These are phyloP conservation scores for Debaryomyces castellii DNA, from an alignment of 805 yeast species.

Conservation along the genomic window DNA sequence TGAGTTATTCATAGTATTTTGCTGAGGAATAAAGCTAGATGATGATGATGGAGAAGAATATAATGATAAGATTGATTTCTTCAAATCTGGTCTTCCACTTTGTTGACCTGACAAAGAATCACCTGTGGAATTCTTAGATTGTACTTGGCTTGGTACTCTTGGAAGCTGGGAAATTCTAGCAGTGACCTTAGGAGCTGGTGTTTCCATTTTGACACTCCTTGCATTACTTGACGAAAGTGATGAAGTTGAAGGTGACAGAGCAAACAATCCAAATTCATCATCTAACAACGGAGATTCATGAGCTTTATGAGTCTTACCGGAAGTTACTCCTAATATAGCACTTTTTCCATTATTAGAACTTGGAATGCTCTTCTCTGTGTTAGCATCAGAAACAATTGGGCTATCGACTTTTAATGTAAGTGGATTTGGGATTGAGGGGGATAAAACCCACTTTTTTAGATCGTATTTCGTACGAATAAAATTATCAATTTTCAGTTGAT, in stretches of 20 bases:
- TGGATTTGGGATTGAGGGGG: conserved; percentile 62
- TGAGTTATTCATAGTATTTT: neutral
- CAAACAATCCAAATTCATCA: conserved; percentile 43
- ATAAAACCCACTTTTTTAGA: conserved; percentile 77
- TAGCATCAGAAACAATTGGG: neutral
- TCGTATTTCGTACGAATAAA: conserved; percentile 93
- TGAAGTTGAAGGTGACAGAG: conserved; percentile 25
- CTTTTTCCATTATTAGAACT: neutral
- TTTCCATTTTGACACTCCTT: neutral
- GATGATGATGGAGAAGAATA: conserved; percentile 66
- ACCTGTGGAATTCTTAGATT: conserved; percentile 36
- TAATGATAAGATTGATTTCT: conserved; percentile 85
- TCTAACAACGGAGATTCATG: conserved; percentile 28
- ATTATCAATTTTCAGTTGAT: conserved; percentile 79
- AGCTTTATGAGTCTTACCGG: neutral
- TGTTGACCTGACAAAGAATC: conserved; percentile 21
- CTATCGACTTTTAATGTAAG: conserved; percentile 23
- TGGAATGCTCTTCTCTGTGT: neutral
- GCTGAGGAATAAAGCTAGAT: conserved; percentile 24
- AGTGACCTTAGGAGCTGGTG: conserved; percentile 12
- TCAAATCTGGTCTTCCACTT: conserved; percentile 72
- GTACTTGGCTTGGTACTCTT: neutral
- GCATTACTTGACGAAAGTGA: conserved; percentile 2
- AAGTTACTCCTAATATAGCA: neutral
- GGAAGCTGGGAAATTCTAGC: neutral